Evolutionary conservation across 768 basidiomycete species (phyloP), one percentile per base, ranked within the genome.

Genomic region (Lactifluus hygrophoroides): DNA sequence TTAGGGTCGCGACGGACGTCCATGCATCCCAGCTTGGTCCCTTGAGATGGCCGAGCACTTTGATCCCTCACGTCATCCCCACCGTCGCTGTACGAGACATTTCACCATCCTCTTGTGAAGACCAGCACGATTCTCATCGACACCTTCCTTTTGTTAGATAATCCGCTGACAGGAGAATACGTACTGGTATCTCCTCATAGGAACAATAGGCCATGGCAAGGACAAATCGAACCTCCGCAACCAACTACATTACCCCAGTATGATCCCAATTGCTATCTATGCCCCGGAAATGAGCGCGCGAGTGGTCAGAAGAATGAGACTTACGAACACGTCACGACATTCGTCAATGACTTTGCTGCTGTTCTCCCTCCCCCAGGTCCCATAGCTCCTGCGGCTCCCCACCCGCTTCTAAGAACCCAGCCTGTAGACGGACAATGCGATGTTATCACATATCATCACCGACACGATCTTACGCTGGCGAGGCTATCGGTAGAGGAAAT

Each of bases 131-230:
- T 25, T 21, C 51, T 55, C 46, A 16, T 32, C 2, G 10, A 16
- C 11, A 16, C 16, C 28, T 23, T n/a, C 34, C 14, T 25, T 53
- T n/a, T 53, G 11, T 66, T 47, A 93, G 90, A 81, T 68, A 94
- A 94, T 66, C 90, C 91, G 3, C 78, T 93, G 56, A 84, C 81
- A 0, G 79, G 81, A 58, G 85, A 85, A 65, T 77, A 90, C 68
- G 73, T 93, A 56, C 82, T 94, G 35, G 87, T 93, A 34, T 92
- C 90, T 38, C 90, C 93, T 0, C 92, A 95, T 70, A 85, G 94
- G 45, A 90, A 78, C 3, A 90, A 88, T 67, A 82, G 93, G 19
- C 94, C 94, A 10, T 96, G 93, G 93, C 78, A 84, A 40, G 93
- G 93, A 35, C 90, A 94, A 68, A 82, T 83, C 2, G 92, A 95